A percentile compares a stretch with the other conserved stretches of the same genome.
Evolutionary conservation across 257 asterid species (phyloP).

Genomic region (Capsicum rhomboideum): DNA sequence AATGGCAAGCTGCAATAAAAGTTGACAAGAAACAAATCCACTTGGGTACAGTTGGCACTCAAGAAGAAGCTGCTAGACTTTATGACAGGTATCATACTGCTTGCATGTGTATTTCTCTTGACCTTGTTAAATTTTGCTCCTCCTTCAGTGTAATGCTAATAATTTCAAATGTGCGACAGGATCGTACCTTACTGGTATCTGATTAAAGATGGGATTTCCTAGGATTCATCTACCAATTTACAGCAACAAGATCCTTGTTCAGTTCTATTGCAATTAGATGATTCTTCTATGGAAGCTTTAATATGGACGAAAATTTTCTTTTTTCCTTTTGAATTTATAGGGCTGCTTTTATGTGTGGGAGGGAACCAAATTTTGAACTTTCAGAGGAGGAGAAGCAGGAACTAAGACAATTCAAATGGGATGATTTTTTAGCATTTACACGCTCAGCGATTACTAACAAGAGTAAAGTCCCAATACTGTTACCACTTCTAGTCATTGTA

Average conservation of each 20-base stretch:
- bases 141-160: not conserved
- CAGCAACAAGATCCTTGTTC: not conserved
- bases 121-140: not conserved
- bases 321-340: conserved; percentile 24
- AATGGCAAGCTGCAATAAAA: conserved; percentile 99
- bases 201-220: not conserved
- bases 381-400: conserved; percentile 77
- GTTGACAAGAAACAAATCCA: conserved; percentile 97
- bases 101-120: not conserved
- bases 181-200: too few relatives aligned
- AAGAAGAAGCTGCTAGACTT: conserved; percentile 88
- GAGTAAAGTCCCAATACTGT: conserved; percentile 28
- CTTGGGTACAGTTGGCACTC: conserved; percentile 89
- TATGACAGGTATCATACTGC: conserved; percentile 62
- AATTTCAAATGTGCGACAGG: not conserved
- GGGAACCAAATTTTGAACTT: conserved; percentile 91
- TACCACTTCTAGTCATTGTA: not conserved
- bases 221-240: not conserved
- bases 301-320: not conserved
- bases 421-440: conserved; percentile 67
- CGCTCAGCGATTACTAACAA: conserved; percentile 80
- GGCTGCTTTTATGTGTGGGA: conserved; percentile 98
- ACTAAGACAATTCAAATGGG: conserved; percentile 67
- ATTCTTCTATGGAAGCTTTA: not conserved
- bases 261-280: not conserved